Base-by-base conservation (phyloP, 371 early-diverging fungal genomes). In the Encephalitozoon romaleae region DNA sequence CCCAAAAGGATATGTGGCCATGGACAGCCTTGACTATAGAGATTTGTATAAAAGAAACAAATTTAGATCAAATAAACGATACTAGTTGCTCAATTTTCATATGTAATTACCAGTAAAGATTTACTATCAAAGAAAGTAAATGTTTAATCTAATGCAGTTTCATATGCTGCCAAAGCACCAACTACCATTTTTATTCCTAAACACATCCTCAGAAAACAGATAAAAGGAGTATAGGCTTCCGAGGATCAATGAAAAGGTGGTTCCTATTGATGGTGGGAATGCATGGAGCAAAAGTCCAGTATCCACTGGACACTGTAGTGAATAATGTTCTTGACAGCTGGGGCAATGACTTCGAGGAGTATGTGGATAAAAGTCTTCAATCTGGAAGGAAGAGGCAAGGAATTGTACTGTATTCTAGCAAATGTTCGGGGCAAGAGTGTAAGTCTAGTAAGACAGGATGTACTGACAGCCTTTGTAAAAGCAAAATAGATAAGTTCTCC, bases 1-100 rank as follows among this genome's bases (percentile, higher is more conserved):
- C 23, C 85, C 85, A 4, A 32, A 45, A 15, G 67, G 49, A 41
- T 85, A 85, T 70, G 66, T 77, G 15, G 45, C 70, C 11, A 85
- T 85, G 85, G 39, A 38, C 54, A 73, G 72, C 75, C 38, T 30
- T 54, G 47, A 30, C 30, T 64, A 79, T 78, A 72, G 70, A 72
- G 64, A 59, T 67, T 26, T 72, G 53, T 76, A 52, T 66, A 70
- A 66, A 66, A 43, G 25, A 66, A n/a, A 66, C 42, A 59, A 59
- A 34, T 34, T 59, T 59, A 59, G 59, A 59, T 30, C 38, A 34
- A 59, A 59, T 59, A 59, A 59, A 59, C 15, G 59, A 59, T 59
- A 32, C 59, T 59, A 59, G 18, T n/a, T 30, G 6, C 28, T 59
- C 15, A 9, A 6, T 8, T 12, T 59, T 12, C 6, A 11, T 28